Conservation (phyloP, 257 asterid genomes). For the Plantago elongata region DNA sequence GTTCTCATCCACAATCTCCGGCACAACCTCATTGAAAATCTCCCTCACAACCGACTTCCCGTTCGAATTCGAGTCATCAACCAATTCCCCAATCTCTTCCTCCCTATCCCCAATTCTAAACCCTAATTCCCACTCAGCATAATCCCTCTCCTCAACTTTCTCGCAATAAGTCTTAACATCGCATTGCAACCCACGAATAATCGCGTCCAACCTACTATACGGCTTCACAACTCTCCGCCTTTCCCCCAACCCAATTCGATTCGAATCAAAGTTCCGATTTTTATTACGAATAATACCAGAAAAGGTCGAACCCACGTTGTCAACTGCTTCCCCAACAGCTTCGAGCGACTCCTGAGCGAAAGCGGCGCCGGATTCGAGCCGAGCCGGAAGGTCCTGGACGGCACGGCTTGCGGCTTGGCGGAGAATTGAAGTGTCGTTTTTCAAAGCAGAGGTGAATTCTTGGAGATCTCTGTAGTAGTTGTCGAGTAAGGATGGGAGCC, state of each 20-base stretch:
- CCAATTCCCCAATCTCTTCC: conserved; percentile 48
- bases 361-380: conserved; percentile 81
- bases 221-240: conserved; percentile 38
- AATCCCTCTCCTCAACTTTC: conserved; percentile 55
- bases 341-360: conserved; percentile 81
- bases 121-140: conserved; percentile 59
- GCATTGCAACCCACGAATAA: conserved; percentile 51
- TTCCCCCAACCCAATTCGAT: conserved; percentile 18
- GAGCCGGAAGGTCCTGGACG: conserved; percentile 62
- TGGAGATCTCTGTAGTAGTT: conserved; percentile 69
- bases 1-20: conserved; percentile 47
- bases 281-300: conserved; percentile 47
- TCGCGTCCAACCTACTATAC: conserved; percentile 66
- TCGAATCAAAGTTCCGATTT: background rate
- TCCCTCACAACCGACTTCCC: conserved; percentile 44
- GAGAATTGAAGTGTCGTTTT: conserved; percentile 57
- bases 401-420: conserved; percentile 76
- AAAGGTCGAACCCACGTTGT: conserved; percentile 57
- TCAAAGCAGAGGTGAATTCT: conserved; percentile 67
- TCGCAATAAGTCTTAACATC: conserved; percentile 62
- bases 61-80: conserved; percentile 16
- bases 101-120: conserved; percentile 48
- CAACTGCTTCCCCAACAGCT: conserved; percentile 79
- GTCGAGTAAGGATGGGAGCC: conserved; percentile 65
- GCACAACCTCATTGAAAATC: conserved; percentile 62